These are phyloP conservation scores for Globisporangium nunn DNA, from an alignment of 352 stramenopile species.

Conservation along the genomic window DNA sequence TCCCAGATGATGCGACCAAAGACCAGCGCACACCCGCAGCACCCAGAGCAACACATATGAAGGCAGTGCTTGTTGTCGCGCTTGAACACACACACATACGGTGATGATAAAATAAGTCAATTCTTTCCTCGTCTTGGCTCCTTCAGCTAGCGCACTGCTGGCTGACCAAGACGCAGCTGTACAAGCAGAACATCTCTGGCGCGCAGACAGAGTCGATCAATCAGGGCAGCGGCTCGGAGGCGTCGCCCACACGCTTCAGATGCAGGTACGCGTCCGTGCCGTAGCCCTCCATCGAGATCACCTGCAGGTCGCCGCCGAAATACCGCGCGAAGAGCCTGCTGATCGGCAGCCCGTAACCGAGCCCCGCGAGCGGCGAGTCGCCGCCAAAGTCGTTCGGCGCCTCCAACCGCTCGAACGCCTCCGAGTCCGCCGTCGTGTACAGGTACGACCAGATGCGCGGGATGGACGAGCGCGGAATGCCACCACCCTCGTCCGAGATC, in stretches of 20 bases:
- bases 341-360: constrained; percentile 96
- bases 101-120: constrained; percentile 5
- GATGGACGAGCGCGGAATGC: constrained; percentile 97
- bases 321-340: constrained; percentile 97
- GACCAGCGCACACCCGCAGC: constrained; percentile 18
- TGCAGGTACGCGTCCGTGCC: constrained; percentile 97
- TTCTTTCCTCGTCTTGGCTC: constrained; percentile 1
- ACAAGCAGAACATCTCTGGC: neutral
- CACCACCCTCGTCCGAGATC: constrained; percentile 98
- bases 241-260: constrained; percentile 89
- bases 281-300: constrained; percentile 99
- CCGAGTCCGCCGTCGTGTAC: constrained; percentile 98
- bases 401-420: constrained; percentile 87
- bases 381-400: constrained; percentile 82
- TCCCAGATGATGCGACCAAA: constrained; percentile 49
- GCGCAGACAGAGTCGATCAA: constrained; percentile 15
- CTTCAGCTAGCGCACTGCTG: neutral
- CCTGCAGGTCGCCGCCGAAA: constrained; percentile 98
- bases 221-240: constrained; percentile 81
- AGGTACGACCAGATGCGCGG: constrained; percentile 99
- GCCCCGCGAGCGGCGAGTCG: constrained; percentile 89
- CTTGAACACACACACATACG: neutral
- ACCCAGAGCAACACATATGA: neutral
- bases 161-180: neutral
- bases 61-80: no score